Evolutionary conservation across 306 rosid genomes (phyloP).

Genomic region (Alnus glutinosa): DNA sequence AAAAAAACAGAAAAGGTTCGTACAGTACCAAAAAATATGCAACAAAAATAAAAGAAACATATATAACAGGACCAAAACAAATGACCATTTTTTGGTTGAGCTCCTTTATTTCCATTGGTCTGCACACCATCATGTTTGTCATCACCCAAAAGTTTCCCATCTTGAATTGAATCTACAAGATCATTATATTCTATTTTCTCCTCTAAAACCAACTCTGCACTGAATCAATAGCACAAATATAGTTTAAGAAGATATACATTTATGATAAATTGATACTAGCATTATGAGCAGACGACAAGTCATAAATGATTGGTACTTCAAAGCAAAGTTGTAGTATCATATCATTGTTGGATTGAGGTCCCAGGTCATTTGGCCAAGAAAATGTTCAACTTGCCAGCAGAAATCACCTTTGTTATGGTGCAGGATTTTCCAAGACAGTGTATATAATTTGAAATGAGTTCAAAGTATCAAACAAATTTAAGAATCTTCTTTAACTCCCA

Average conservation of each 20-base stretch:
- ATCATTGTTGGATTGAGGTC: neutral
- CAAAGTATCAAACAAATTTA: neutral
- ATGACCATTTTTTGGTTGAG: slow-evolving; percentile 49
- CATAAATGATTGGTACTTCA: neutral
- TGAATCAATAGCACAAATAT: slow-evolving; percentile 40
- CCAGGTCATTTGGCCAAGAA: neutral
- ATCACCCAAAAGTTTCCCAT: slow-evolving; percentile 40
- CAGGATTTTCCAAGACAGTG: neutral
- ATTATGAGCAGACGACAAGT: neutral
- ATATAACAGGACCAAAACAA: neutral
- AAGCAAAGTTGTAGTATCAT: neutral
- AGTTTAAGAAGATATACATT: slow-evolving; percentile 24
- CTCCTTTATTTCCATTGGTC: slow-evolving; percentile 36
- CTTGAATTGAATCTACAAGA: slow-evolving; percentile 55
- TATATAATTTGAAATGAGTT: neutral
- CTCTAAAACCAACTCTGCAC: slow-evolving; percentile 85
- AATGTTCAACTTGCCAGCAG: neutral
- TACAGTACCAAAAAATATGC: neutral
- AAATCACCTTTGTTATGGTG: neutral
- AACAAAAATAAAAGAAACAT: neutral
- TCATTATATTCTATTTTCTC: slow-evolving; percentile 88
- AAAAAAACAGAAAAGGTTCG: neutral
- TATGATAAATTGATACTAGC: neutral
- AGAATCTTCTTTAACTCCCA: neutral
- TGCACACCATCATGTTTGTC: slow-evolving; percentile 37